Evolutionary conservation across 305 asterid species (phyloP), one percentile per base, ranked within the genome.

Genomic region (Fraxinus latifolia): DNA sequence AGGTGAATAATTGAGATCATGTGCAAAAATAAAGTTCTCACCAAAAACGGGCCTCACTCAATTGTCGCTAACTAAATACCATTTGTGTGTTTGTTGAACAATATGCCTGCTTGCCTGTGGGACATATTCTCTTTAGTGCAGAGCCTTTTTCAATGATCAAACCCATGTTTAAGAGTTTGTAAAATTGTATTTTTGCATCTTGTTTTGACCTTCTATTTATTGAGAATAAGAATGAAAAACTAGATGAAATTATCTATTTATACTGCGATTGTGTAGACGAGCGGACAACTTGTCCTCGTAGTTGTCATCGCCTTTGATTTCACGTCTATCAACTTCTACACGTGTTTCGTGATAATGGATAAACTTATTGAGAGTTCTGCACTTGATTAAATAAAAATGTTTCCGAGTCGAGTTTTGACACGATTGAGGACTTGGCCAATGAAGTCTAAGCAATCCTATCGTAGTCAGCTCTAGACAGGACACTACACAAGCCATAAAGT

Each of bases 51-150:
- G 58, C 67, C 42, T 81, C 19, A n/a, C 27, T 75, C 71, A 62
- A 25, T 74, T 74, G 88, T 77, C 85, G 60, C 44, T 19, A 58
- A 75, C 85, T 77, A 31, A 29, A 65, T 70, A 82, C 76, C 83
- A 62, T 62, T 62, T 17, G 12, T 55, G 37, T 78, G 62, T 78
- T 82, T 78, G 81, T 74, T 78, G 55, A 68, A 50, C 83, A 44
- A 55, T 25, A 25, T 12, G 17, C 77, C 44, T 17, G 12, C 77
- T 47, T 27, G 32, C 68, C 7, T 25, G 74, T 29, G 17, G 34
- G 74, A 27, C 74, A 67, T 67, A 11, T 9, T 15, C 74, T 3
- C 27, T 67, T 27, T 27, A 27, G 21, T 23, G 27, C 60, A 36
- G 14, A 21, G 21, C 19, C 37, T 8, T 39, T 34, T 44, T 75